A percentile compares a stretch with the other conserved stretches of the same genome.
Evolutionary conservation across 2,329 filamentous ascomycete species (phyloP).

Genomic region (Ophiostoma montium): DNA sequence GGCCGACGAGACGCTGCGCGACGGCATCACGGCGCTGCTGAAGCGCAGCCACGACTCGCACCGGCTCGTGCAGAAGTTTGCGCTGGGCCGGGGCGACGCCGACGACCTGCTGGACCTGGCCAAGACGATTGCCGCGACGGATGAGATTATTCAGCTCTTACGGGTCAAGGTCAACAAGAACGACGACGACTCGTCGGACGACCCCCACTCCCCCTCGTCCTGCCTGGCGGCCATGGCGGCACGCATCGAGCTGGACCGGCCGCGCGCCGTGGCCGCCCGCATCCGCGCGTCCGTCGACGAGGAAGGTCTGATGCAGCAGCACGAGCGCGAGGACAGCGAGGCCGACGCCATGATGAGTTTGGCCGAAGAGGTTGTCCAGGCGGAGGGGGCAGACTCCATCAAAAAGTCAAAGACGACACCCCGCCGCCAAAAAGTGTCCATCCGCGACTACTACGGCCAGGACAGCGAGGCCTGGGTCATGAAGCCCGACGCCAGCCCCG

Average conservation of each 20-base stretch:
- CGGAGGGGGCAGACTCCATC: slow-evolving; percentile 34
- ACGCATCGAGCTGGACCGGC: slow-evolving; percentile 53
- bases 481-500: slow-evolving; percentile 52
- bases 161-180: slow-evolving; percentile 1
- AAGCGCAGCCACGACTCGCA: slow-evolving; percentile 71
- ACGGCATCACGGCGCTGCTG: slow-evolving; percentile 54
- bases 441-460: slow-evolving; percentile 44
- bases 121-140: slow-evolving; percentile 63
- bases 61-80: slow-evolving; percentile 85
- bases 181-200: no score
- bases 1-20: slow-evolving; percentile 49
- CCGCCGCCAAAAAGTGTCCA: slow-evolving; percentile 19
- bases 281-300: slow-evolving; percentile 81
- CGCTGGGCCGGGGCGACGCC: slow-evolving; percentile 77
- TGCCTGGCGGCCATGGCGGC: slow-evolving; percentile 29
- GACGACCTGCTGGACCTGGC: slow-evolving; percentile 80
- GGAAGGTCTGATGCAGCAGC: slow-evolving; percentile 70
- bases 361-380: slow-evolving; percentile 55
- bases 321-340: slow-evolving; percentile 60
- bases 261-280: slow-evolving; percentile 50
- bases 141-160: slow-evolving; percentile 44
- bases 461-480: slow-evolving; percentile 50
- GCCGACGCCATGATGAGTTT: slow-evolving; percentile 56
- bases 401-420: slow-evolving; percentile 17
- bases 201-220: slow-evolving; percentile 2